phyloP scores from a whole-genome alignment of 2,329 filamentous ascomycete genomes.

The Phialophora macrospora region DNA sequence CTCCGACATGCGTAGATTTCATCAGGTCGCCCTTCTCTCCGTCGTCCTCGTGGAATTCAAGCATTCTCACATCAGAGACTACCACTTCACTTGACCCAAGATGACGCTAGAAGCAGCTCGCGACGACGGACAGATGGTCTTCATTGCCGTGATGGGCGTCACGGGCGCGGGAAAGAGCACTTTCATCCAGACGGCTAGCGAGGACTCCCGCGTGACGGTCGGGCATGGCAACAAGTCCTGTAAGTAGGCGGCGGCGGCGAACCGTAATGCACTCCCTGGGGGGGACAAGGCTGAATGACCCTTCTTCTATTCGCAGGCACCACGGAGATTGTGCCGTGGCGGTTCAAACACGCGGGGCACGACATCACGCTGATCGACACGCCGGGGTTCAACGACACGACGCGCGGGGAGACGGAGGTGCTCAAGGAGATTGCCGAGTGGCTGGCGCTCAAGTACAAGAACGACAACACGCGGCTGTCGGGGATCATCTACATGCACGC shows the following conservation, averaged over 20 bases:
- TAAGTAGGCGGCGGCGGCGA: neutral
- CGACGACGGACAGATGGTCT: neutral
- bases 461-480: neutral
- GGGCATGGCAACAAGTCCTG: conserved; percentile 3
- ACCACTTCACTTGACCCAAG: neutral
- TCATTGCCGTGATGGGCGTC: conserved; percentile 26
- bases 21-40: too few relatives aligned
- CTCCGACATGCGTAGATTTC: too few relatives aligned
- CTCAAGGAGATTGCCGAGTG: conserved; percentile 26
- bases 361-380: conserved; percentile 27
- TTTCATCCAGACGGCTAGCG: conserved; percentile 16
- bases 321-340: neutral
- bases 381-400: conserved; percentile 33
- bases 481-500: conserved; percentile 34
- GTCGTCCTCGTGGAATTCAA: too few relatives aligned
- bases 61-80: too few relatives aligned
- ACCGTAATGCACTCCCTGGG: too few relatives aligned
- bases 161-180: conserved; percentile 30
- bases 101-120: neutral
- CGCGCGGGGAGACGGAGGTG: conserved; percentile 17
- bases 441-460: conserved; percentile 17
- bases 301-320: neutral
- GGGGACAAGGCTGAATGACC: too few relatives aligned
- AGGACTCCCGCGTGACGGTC: neutral
- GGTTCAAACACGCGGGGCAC: neutral